Evolutionary conservation across 2,329 filamentous ascomycete genomes (phyloP).

Genomic region (Colletotrichum neosansevieriae): DNA sequence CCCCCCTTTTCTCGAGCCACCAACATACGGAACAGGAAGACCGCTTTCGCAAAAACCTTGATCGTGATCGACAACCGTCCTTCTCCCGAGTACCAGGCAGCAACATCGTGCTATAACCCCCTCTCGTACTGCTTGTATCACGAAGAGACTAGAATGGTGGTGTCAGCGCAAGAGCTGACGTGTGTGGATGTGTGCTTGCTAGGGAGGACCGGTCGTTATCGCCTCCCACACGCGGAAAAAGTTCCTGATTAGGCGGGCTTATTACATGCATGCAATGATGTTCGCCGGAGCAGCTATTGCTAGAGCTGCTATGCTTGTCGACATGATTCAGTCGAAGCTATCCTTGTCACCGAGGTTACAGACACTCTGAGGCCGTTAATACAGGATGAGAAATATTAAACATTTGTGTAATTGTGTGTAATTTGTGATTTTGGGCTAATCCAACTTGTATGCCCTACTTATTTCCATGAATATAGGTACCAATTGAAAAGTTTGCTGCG

Average conservation of each 20-base stretch:
- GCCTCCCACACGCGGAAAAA: background rate
- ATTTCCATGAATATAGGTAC: background rate
- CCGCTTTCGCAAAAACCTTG: slow-evolving; percentile 22
- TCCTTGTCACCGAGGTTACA: slow-evolving; percentile 1
- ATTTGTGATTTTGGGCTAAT: background rate
- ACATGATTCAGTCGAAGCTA: background rate
- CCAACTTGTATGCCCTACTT: background rate
- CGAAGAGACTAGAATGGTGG: background rate
- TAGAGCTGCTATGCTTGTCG: background rate
- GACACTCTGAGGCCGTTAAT: background rate
- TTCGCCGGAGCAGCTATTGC: background rate
- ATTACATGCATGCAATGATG: background rate
- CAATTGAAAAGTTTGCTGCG: background rate
- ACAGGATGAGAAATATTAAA: background rate
- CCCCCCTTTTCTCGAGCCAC: background rate
- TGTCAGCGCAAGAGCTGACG: background rate
- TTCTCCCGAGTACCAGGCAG: slow-evolving; percentile 1
- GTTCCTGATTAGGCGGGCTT: background rate
- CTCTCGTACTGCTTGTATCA: background rate
- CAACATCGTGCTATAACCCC: background rate
- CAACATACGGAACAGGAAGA: background rate
- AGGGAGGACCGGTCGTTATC: slow-evolving; percentile 6
- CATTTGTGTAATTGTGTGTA: background rate
- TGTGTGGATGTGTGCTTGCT: background rate
- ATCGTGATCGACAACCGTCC: background rate